Base-by-base conservation (phyloP, 345 rosid species). In the Garcia nutans region DNA sequence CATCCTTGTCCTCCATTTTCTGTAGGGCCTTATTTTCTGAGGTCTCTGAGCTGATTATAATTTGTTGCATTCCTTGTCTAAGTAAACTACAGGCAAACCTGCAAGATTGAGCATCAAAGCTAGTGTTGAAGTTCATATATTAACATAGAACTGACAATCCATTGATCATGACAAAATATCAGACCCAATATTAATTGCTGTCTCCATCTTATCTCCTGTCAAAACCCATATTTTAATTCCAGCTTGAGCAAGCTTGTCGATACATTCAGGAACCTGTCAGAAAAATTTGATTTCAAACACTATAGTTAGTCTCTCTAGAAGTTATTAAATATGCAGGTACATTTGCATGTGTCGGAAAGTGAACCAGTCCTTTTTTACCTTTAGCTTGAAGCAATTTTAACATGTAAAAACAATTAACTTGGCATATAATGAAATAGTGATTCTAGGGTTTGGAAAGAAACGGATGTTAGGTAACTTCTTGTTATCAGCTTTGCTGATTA, bases 141-240 rank as follows among this genome's bases (percentile, higher is more conserved):
- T 23, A 20, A 31, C 17, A 41, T 6, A 42, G 54, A 71, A 62
- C 13, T 42, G 45, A 45, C 49, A 20, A 37, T 60, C 31, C 3
- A 76, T 28, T 72, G 15, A 66, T 12, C 31, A 1, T 28, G 31
- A 28, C 31, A 28, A 28, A 28, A 28, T 28, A 2, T 28, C 79
- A 76, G 79, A 93, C 99, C 99, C 99, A 8, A 95, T 93, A 75
- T 95, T 95, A 68, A 95, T 93, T 8, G 99, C 99, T 0, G 99
- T 95, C 87, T 95, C 99, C 97, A 95, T 91, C 82, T 95, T 95
- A 82, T 95, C 99, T 77, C 99, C 98, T 1, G 99, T 95, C 85
- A 95, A 83, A 73, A 95, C 96, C 99, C 99, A 95, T 75, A 95
- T 73, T 81, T 95, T 95, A 42, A 90, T 95, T 72, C 99, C 98